These are phyloP conservation scores for Candolleomyces efflorescens DNA, from an alignment of 768 basidiomycete genomes.

Conservation along the genomic window DNA sequence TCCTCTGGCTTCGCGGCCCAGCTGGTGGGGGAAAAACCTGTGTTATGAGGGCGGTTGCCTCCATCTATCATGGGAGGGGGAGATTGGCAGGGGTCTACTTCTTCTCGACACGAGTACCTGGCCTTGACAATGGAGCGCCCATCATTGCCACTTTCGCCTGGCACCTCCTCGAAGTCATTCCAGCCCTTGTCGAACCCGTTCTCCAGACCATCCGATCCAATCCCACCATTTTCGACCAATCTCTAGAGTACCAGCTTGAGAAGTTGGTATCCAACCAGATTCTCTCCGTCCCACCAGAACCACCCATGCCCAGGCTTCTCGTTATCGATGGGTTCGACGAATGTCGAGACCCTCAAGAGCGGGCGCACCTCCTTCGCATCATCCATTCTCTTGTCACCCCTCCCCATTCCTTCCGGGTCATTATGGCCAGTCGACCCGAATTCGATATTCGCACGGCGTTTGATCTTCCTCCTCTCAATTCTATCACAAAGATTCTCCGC, in stretches of 20 bases:
- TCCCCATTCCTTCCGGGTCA: not conserved
- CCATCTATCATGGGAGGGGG: not conserved
- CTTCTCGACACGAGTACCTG: constrained; percentile 1
- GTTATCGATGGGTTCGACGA: constrained; percentile 13
- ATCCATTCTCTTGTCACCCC: not conserved
- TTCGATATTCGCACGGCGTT: constrained; percentile 2
- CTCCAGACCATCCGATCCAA: not conserved
- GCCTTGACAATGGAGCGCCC: not conserved
- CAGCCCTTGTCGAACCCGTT: not conserved
- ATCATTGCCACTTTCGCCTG: constrained; percentile 1
- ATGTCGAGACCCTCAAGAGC: not conserved
- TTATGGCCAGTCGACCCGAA: constrained; percentile 12
- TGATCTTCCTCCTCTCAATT: not conserved
- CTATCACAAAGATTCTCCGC: not conserved
- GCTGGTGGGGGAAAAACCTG: constrained; percentile 7
- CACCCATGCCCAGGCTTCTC: not conserved
- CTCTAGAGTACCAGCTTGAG: not conserved
- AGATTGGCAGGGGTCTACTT: not conserved
- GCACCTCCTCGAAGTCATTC: not conserved
- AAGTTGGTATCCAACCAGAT: not conserved
- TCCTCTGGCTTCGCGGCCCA: constrained; percentile 4
- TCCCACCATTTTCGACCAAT: not conserved
- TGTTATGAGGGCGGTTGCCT: not conserved
- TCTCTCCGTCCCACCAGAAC: not conserved
- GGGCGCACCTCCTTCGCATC: not conserved